phyloP scores from a whole-genome alignment of 1,284 basidiomycete species.

The Schizophyllum amplum region DNA sequence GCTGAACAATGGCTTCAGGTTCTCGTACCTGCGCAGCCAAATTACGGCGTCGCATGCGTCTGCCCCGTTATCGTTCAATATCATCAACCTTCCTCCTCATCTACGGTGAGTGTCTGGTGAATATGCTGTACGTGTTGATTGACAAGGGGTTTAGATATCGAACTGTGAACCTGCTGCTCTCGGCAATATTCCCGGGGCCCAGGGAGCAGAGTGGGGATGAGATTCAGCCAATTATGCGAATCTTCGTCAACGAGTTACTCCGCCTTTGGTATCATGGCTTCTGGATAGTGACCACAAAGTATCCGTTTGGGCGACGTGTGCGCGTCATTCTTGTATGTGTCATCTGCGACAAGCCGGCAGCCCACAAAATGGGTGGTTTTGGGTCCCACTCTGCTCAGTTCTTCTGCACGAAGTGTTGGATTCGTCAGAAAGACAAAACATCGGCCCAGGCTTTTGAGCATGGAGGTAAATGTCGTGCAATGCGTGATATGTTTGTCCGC shows the following conservation, averaged over 20 bases:
- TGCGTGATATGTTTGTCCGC: background rate
- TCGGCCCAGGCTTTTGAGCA: slow-evolving; percentile 2
- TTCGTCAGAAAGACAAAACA: slow-evolving; percentile 14
- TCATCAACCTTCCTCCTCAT: slow-evolving; percentile 21
- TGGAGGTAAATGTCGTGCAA: background rate
- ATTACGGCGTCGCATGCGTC: slow-evolving; percentile 26
- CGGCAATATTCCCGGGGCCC: slow-evolving; percentile 26
- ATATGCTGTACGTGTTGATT: background rate
- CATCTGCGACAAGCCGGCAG: slow-evolving; percentile 29
- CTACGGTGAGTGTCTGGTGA: slow-evolving; percentile 13
- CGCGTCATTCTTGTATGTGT: slow-evolving; percentile 23
- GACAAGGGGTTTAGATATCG: slow-evolving; percentile 17
- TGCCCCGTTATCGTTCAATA: slow-evolving; percentile 23
- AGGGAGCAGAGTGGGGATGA: slow-evolving; percentile 25
- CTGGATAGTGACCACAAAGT: background rate
- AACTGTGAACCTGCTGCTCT: slow-evolving; percentile 22
- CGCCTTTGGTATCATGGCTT: slow-evolving; percentile 21
- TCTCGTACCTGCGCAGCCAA: slow-evolving; percentile 24
- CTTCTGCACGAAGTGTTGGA: slow-evolving; percentile 27
- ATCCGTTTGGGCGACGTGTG: slow-evolving; percentile 20
- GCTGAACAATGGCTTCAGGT: slow-evolving; percentile 15
- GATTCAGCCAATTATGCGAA: slow-evolving; percentile 19
- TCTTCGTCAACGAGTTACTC: slow-evolving; percentile 25
- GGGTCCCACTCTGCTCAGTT: slow-evolving; percentile 22
- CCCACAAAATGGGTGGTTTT: slow-evolving; percentile 27